These are phyloP conservation scores for Prunus mira DNA, from an alignment of 306 rosid genomes.

Conservation along the genomic window DNA sequence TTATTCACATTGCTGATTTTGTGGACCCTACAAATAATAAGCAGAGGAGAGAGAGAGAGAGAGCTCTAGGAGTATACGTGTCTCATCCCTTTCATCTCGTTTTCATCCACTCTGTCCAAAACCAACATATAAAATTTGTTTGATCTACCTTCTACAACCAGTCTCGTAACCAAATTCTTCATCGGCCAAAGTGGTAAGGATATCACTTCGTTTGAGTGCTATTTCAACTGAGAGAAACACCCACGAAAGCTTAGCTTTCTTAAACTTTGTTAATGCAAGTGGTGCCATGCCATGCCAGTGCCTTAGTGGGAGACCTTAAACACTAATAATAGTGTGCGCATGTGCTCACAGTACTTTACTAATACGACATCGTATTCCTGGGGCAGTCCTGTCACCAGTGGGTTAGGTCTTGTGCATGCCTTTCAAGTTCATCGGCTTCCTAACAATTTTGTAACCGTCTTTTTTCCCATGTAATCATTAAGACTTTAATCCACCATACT, in stretches of 20 bases:
- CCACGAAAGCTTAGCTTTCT: background rate
- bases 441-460: too few species aligned
- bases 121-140: background rate
- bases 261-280: background rate
- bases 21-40: constrained; percentile 52
- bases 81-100: constrained; percentile 46
- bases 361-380: background rate
- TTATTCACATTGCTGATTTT: constrained; percentile 40
- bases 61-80: constrained; percentile 46
- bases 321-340: background rate
- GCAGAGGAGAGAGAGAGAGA: background rate
- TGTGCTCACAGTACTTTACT: background rate
- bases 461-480: too few species aligned
- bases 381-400: too few species aligned
- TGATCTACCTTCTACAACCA: background rate
- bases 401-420: too few species aligned
- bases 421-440: too few species aligned
- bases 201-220: background rate
- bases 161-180: background rate
- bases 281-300: too few species aligned
- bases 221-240: background rate
- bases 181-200: background rate
- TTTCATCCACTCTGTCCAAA: constrained; percentile 15
- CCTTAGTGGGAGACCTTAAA: too few species aligned
- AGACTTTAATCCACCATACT: too few species aligned